A percentile compares a stretch with the other conserved stretches of the same genome.
phyloP scores from a whole-genome alignment of 768 basidiomycete species.

The Mycena vulgaris region DNA sequence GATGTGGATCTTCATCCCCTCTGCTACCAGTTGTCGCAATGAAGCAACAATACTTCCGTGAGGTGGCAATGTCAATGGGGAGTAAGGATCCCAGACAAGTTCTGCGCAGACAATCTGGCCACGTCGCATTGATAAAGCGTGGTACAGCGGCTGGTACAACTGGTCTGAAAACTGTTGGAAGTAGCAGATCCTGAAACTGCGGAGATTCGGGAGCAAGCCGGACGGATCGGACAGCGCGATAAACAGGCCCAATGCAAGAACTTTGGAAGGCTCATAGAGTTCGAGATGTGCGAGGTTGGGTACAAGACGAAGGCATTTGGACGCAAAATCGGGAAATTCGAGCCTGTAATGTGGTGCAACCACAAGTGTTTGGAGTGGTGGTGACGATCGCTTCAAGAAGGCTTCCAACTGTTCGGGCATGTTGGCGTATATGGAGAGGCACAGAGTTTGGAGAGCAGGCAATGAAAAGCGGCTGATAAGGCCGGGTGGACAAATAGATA shows the following conservation, averaged over 20 bases:
- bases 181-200: neutral
- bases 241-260: neutral
- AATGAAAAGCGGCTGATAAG: neutral
- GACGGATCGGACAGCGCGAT: neutral
- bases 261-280: neutral
- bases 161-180: neutral
- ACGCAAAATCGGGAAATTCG: neutral
- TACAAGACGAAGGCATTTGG: neutral
- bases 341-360: no score
- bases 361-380: neutral
- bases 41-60: neutral
- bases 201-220: neutral
- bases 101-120: neutral
- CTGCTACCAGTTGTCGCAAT: neutral
- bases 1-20: constrained; percentile 7
- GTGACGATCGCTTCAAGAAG: neutral
- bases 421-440: no score
- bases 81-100: neutral
- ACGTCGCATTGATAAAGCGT: neutral
- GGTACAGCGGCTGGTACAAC: neutral
- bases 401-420: neutral
- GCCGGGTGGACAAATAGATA: no score
- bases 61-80: neutral
- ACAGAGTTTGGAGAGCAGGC: neutral
- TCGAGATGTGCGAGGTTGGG: neutral